Evolutionary conservation across 225 moss, liverwort and hornwort species (phyloP).

Genomic region (Ulota crispa): DNA sequence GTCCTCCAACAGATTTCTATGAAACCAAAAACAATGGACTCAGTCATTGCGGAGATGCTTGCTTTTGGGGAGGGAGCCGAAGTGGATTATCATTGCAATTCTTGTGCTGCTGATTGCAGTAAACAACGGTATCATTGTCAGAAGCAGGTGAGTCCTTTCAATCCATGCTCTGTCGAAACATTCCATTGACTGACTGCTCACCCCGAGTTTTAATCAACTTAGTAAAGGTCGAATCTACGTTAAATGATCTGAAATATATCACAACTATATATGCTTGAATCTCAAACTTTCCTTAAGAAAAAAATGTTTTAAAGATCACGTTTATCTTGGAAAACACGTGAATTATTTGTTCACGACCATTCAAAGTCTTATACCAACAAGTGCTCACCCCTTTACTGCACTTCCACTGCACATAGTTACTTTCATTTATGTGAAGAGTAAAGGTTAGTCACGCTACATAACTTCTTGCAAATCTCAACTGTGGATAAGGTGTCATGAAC

Average conservation of each 20-base stretch:
- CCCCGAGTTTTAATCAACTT: not conserved
- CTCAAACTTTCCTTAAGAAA: not conserved
- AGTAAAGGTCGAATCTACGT: not conserved
- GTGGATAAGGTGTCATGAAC: not conserved
- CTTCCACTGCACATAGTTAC: not conserved
- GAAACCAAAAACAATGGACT: conserved; percentile 44
- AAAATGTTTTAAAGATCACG: not conserved
- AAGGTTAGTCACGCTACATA: not conserved
- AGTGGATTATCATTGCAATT: conserved; percentile 94
- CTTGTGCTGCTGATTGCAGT: conserved; percentile 89
- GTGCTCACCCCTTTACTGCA: not conserved
- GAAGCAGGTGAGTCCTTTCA: conserved; percentile 70
- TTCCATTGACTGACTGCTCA: not conserved
- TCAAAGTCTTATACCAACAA: not conserved
- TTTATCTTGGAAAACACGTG: not conserved
- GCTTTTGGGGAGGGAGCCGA: conserved; percentile 65
- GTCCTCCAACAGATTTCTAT: conserved; percentile 34
- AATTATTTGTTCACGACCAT: not conserved
- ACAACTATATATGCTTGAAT: not conserved
- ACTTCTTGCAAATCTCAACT: not conserved
- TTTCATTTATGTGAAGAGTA: not conserved
- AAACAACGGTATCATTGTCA: conserved; percentile 99
- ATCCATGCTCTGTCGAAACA: not conserved
- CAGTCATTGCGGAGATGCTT: conserved; percentile 78
- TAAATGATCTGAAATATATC: not conserved